Conservation (phyloP, 164 flowering plant genomes). For the Stephania yunnanensis region DNA sequence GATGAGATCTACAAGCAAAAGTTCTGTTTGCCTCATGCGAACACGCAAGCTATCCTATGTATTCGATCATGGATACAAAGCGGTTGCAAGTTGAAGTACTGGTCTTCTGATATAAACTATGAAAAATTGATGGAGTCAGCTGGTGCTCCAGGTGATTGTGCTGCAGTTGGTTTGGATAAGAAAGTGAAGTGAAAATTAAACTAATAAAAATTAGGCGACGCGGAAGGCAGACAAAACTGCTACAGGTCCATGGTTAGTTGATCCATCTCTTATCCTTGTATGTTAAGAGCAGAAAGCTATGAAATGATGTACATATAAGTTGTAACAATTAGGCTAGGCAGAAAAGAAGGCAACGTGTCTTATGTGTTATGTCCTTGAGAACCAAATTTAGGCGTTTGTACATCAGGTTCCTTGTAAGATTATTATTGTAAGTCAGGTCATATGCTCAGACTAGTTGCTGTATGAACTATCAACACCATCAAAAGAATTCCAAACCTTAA, state of each 20-base stretch:
- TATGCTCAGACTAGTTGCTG: background rate
- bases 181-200: constrained; percentile 23
- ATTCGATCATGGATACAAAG: constrained; percentile 56
- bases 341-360: background rate
- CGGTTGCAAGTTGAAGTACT: constrained; percentile 50
- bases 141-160: constrained; percentile 20
- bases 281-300: constrained; percentile 5
- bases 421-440: background rate
- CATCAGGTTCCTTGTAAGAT: background rate
- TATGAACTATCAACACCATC: background rate
- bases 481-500: background rate
- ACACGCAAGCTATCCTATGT: constrained; percentile 51
- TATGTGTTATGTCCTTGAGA: background rate
- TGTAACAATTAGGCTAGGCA: background rate
- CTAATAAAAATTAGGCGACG: background rate
- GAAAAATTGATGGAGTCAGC: constrained; percentile 58
- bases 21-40: constrained; percentile 42
- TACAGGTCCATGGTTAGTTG: background rate
- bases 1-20: constrained; percentile 63
- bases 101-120: constrained; percentile 49
- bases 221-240: background rate
- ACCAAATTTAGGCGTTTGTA: background rate
- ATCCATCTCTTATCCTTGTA: background rate
- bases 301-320: constrained; percentile 3
- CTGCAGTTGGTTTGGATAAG: constrained; percentile 26